Base-by-base conservation (phyloP, 495 filamentous ascomycete genomes). In the Penicillium paradoxum region DNA sequence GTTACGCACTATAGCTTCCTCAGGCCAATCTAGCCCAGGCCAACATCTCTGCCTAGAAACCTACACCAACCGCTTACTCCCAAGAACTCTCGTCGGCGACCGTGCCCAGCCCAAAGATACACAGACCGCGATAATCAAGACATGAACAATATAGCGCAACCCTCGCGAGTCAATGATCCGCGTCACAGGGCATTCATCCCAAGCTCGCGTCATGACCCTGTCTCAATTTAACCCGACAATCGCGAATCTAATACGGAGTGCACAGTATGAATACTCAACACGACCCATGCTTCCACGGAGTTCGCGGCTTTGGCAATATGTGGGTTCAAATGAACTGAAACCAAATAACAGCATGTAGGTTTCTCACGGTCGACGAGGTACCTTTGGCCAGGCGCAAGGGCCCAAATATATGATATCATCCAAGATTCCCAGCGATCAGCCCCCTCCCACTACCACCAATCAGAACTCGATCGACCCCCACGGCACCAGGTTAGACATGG, bases 381-480 rank as follows among this genome's bases (percentile, higher is more conserved):
- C 24, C 24, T 27, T 27, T n/a, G 14, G 11, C 17, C 10, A 15
- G 47, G 37, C 38, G 49, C 49, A 51, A 51, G 49, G 49, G 49
- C 21, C 32, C 29, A 32, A 43, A 24, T 43, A 51, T 43, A 51
- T 51, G 49, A 51, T 34, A 43, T 51, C 49, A 51, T 15, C 34
- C 10, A 4, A 17, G 27, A 34, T 43, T 42, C 38, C 18, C 29
- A 18, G 9, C 19, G 29, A 51, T 42, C 19, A 30, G 9, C 18
- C 17, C 19, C 10, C 8, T 22, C n/a, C 24, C 24, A 27, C 9
- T 22, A 15, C 14, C 38, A 30, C 49, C 38, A 34, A 49, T 49
- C 46, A 49, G n/a, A 14, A 3, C 1, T 21, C 15, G 8, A 33
- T 6, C 5, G 14, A 25, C 40, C n/a, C 3, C 18, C 29, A 25